Conservation (phyloP, 2,329 filamentous ascomycete genomes). For the Ophiostoma australiae region DNA sequence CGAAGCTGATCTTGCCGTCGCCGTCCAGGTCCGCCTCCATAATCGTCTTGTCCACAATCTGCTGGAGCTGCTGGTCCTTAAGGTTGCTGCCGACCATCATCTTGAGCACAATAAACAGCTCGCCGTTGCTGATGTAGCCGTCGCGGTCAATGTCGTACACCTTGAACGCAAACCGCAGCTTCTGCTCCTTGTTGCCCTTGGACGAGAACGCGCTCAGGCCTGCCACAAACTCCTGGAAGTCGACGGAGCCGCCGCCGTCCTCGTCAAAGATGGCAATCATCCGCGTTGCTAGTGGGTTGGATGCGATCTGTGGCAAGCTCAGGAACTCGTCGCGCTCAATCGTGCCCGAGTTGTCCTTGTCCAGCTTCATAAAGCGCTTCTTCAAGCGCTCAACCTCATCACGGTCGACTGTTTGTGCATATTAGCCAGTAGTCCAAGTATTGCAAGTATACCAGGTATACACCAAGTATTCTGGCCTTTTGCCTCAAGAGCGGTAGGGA, state of each 20-base stretch:
- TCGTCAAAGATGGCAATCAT: conserved; percentile 99
- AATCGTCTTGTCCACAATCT: conserved; percentile 99
- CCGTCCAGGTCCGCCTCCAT: conserved; percentile 97
- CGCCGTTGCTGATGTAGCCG: conserved; percentile 96
- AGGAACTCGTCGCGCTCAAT: conserved; percentile 99
- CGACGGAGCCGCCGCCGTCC: conserved; percentile 93
- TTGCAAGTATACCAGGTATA: neutral
- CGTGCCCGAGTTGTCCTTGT: conserved; percentile 98
- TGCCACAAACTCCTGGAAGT: conserved; percentile 97
- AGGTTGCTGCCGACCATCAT: conserved; percentile 99
- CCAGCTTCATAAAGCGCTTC: conserved; percentile 98
- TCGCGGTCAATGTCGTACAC: conserved; percentile 99
- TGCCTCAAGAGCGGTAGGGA: neutral
- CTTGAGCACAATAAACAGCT: conserved; percentile 98
- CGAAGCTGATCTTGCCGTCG: conserved; percentile 97
- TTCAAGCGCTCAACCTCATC: conserved; percentile 93
- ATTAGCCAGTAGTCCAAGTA: neutral
- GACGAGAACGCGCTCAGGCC: conserved; percentile 92
- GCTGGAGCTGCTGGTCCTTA: conserved; percentile 97
- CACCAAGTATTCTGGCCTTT: no score
- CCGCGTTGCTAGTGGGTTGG: conserved; percentile 92
- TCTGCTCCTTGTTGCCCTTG: conserved; percentile 99
- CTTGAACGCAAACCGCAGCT: conserved; percentile 95
- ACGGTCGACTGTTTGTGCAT: conserved; percentile 67
- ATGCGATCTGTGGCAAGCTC: conserved; percentile 92